A percentile compares a stretch with the other conserved stretches of the same genome.
Conservation (phyloP, 2,329 filamentous ascomycete species). For the Colletotrichum limetticola region DNA sequence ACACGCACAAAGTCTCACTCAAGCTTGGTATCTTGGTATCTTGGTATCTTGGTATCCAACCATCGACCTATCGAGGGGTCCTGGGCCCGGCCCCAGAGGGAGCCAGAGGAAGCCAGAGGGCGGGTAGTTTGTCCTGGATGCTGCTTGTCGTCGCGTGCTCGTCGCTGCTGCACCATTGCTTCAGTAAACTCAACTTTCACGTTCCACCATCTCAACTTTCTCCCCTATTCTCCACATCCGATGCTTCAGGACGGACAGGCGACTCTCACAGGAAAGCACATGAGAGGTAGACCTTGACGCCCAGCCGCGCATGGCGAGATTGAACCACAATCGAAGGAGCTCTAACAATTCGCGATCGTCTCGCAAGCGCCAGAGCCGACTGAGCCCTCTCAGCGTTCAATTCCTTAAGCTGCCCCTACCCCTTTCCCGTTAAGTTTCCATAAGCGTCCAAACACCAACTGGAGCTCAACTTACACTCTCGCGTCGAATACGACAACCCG, state of each 20-base stretch:
- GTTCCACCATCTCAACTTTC: not conserved
- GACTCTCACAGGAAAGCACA: not conserved
- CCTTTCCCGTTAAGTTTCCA: not conserved
- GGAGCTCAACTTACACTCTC: not conserved
- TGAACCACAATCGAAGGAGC: not conserved
- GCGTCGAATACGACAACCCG: not conserved
- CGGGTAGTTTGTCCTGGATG: not conserved
- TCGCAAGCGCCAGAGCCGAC: not conserved
- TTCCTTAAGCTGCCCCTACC: not conserved
- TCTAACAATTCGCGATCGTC: not conserved
- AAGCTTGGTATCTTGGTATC: not conserved
- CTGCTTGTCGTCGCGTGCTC: not conserved
- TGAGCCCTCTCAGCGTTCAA: no score
- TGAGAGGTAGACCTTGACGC: conserved; percentile 3
- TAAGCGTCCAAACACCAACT: not conserved
- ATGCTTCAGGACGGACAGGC: not conserved
- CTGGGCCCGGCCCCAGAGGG: not conserved
- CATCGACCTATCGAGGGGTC: not conserved
- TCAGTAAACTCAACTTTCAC: not conserved
- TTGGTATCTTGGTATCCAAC: not conserved
- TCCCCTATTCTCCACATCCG: not conserved
- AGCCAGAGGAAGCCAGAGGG: not conserved
- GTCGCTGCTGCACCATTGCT: not conserved
- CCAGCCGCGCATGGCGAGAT: conserved; percentile 1
- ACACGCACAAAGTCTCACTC: not conserved